phyloP scores from a whole-genome alignment of 805 yeast species.

The Monosporozyma aerobia region DNA sequence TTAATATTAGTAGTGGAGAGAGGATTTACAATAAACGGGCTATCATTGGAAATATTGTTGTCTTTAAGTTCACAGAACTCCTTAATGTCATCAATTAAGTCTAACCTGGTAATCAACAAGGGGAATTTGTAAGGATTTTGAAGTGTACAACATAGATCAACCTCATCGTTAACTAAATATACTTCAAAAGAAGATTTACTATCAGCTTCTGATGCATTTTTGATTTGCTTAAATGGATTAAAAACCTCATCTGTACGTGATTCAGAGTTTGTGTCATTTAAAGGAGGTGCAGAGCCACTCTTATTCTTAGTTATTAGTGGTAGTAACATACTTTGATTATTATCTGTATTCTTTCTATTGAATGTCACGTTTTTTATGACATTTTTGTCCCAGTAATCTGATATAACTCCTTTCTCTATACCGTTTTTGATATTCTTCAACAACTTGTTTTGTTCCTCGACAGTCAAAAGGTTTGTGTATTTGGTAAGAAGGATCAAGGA shows the following conservation, averaged over 20 bases:
- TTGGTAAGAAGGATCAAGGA: constrained; percentile 48
- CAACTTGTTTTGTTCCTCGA: constrained; percentile 46
- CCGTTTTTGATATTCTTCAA: constrained; percentile 23
- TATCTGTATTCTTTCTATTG: constrained; percentile 21
- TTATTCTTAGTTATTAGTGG: neutral
- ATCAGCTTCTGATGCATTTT: constrained; percentile 4
- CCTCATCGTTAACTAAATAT: constrained; percentile 51
- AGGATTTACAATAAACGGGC: constrained; percentile 32
- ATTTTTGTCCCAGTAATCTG: constrained; percentile 66
- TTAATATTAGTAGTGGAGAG: constrained; percentile 32
- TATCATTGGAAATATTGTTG: constrained; percentile 9
- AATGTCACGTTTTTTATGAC: constrained; percentile 45
- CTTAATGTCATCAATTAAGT: constrained; percentile 29
- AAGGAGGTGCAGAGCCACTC: neutral
- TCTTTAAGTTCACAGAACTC: constrained; percentile 18
- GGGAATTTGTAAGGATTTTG: constrained; percentile 80
- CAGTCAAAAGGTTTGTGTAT: constrained; percentile 44
- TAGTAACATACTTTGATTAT: neutral
- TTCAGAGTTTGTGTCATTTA: constrained; percentile 6
- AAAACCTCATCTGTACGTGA: constrained; percentile 38
- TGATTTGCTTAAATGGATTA: constrained; percentile 42
- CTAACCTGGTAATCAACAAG: constrained; percentile 45
- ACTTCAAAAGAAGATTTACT: neutral
- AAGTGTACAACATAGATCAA: constrained; percentile 45
- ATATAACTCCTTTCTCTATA: constrained; percentile 16